Evolutionary conservation across 305 asterid genomes (phyloP), one percentile per base, ranked within the genome.

Genomic region (Rubia tinctorum): DNA sequence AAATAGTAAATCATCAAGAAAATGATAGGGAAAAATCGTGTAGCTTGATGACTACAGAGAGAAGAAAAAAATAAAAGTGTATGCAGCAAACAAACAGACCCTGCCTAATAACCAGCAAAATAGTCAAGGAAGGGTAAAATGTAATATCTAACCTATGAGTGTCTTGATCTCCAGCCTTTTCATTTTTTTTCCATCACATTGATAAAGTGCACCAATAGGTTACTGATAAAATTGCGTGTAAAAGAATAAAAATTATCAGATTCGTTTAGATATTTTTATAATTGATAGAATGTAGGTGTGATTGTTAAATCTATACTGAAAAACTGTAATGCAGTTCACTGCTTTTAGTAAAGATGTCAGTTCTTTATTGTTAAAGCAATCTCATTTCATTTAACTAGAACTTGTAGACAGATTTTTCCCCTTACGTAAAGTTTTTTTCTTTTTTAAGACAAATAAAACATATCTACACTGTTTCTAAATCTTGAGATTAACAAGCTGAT

Each of bases 1-100:
- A 2, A 34, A 60, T 40, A 60, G 18, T 44, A 61, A 10, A 76
- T 80, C 64, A 77, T n/a, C 13, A 34, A 20, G n/a, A 39, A 18
- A 37, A n/a, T 5, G 2, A 40, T 15, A 61, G 9, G 15, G 22
- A n/a, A 5, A 4, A 27, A 25, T 53, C 34, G 15, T 55, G 27
- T 39, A 65, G 17, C 20, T 23, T 22, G 3, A 18, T 23, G n/a
- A 30, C 65, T 23, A 18, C 14, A 11, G 25, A 17, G 65, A 13
- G 30, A 25, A 14, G 15, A 23, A 23, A 23, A 14, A 23, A 23
- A 59, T 23, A 23, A 0, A 23, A 20, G 15, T 20, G 11, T 59
- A 59, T 23, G 64, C 64, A 20, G 62, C 34, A 23, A 59, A 22
- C 5, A 23, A 22, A 20, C 34, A 59, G 34, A 59, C 15, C 14